Evolutionary conservation across 176 grass and related monocot species (phyloP).

Genomic region (Musa troglodytarum): DNA sequence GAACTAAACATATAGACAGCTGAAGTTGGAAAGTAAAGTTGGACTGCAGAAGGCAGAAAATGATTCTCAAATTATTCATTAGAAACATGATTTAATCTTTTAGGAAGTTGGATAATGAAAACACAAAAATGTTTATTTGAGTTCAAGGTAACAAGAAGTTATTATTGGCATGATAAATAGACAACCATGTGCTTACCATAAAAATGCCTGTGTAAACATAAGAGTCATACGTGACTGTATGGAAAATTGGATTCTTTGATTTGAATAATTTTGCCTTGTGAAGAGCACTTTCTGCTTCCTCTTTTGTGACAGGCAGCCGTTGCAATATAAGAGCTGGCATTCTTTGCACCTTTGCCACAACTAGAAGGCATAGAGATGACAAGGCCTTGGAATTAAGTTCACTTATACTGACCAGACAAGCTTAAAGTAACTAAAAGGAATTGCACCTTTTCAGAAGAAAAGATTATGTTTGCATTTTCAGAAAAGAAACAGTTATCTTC

Average conservation of each 20-base stretch:
- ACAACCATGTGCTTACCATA: conserved; percentile 42
- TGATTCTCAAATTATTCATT: background rate
- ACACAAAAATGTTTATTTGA: background rate
- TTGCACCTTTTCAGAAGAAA: background rate
- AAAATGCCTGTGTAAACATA: conserved; percentile 78
- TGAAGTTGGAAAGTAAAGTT: background rate
- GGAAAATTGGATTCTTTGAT: conserved; percentile 48
- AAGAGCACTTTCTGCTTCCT: conserved; percentile 48
- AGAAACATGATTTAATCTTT: background rate
- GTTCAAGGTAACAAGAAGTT: background rate
- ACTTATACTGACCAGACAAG: conserved; percentile 19
- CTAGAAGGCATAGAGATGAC: conserved; percentile 23
- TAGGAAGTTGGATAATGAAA: background rate
- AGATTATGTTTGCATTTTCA: background rate
- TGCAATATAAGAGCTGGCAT: conserved; percentile 46
- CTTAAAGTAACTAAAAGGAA: conserved; percentile 8
- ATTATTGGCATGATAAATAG: background rate
- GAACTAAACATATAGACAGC: background rate
- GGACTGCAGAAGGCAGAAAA: background rate
- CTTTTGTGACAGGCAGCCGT: conserved; percentile 51
- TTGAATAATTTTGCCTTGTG: conserved; percentile 49
- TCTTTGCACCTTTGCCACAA: conserved; percentile 31
- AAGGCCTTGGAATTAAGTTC: too few species aligned
- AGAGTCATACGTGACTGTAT: conserved; percentile 60
- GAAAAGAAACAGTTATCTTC: conserved; percentile 30